Conservation (phyloP, 257 asterid genomes). For the Solanum paucissectum region DNA sequence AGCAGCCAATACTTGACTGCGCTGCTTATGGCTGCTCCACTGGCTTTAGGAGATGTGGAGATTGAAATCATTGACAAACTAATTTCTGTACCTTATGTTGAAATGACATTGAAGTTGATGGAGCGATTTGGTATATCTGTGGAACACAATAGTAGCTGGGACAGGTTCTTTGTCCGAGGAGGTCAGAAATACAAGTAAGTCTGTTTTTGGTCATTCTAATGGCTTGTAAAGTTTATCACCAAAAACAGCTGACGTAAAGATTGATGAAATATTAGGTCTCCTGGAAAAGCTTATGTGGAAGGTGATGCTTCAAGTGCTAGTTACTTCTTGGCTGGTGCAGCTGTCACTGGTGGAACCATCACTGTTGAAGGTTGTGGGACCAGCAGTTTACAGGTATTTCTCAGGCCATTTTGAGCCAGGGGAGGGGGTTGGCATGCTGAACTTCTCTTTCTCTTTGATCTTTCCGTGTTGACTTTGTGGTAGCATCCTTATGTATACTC, state of each 20-base stretch:
- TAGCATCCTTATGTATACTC: neutral
- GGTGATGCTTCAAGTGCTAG: conserved; percentile 99
- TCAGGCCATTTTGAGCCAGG: neutral
- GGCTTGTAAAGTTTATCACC: neutral
- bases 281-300: conserved; percentile 91
- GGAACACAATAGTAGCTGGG: conserved; percentile 82
- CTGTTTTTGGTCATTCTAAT: neutral
- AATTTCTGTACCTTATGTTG: conserved; percentile 92
- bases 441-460: neutral
- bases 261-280: conserved; percentile 44
- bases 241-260: neutral
- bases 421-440: neutral
- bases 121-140: conserved; percentile 83
- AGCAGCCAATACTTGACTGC: conserved; percentile 98
- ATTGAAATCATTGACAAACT: conserved; percentile 83
- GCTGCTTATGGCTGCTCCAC: conserved; percentile 92
- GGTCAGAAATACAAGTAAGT: conserved; percentile 89
- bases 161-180: conserved; percentile 65
- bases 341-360: conserved; percentile 36
- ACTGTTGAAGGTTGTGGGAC: conserved; percentile 98
- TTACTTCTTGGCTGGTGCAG: conserved; percentile 99
- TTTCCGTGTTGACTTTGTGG: neutral
- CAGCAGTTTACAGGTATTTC: conserved; percentile 83
- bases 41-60: conserved; percentile 83
- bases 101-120: conserved; percentile 95